A percentile compares a stretch with the other conserved stretches of the same genome.
phyloP scores from a whole-genome alignment of 129 eudicot genomes.

The Deinandra increscens region DNA sequence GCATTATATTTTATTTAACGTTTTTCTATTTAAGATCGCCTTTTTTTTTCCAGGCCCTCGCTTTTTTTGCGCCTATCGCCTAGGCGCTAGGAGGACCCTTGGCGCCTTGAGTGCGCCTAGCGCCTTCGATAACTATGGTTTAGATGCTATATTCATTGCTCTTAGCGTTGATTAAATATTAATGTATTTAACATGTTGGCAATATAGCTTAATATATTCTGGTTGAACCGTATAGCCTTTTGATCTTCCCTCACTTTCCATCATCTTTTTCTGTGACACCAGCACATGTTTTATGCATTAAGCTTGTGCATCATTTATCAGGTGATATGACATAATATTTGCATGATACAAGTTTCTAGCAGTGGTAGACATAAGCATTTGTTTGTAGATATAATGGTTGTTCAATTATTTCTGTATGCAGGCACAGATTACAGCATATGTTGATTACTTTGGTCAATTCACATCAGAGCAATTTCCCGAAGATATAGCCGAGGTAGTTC shows the following conservation, averaged over 20 bases:
- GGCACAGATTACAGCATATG: slow-evolving; percentile 82
- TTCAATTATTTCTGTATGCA: slow-evolving; percentile 18
- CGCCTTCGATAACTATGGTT: too few species aligned
- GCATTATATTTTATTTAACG: too few species aligned
- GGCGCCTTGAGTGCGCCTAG: too few species aligned
- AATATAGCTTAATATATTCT: neutral
- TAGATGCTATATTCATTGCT: slow-evolving; percentile 5
- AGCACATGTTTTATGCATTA: neutral
- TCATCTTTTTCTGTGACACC: slow-evolving; percentile 10
- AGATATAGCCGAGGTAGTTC: slow-evolving; percentile 64
- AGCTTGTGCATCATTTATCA: neutral
- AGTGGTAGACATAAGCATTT: slow-evolving; percentile 3
- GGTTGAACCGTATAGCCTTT: neutral
- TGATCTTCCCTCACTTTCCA: neutral
- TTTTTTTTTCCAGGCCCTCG: too few species aligned
- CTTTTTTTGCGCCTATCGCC: too few species aligned
- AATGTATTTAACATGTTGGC: neutral
- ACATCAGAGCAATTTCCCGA: slow-evolving; percentile 82
- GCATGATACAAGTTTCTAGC: neutral
- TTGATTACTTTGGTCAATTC: slow-evolving; percentile 83
- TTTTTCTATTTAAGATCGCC: too few species aligned
- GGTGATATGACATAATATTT: neutral
- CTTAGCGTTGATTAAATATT: neutral
- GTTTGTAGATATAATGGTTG: neutral
- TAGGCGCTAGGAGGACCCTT: too few species aligned